Conservation (phyloP, 768 basidiomycete genomes). For the Gyrodon lividus region DNA sequence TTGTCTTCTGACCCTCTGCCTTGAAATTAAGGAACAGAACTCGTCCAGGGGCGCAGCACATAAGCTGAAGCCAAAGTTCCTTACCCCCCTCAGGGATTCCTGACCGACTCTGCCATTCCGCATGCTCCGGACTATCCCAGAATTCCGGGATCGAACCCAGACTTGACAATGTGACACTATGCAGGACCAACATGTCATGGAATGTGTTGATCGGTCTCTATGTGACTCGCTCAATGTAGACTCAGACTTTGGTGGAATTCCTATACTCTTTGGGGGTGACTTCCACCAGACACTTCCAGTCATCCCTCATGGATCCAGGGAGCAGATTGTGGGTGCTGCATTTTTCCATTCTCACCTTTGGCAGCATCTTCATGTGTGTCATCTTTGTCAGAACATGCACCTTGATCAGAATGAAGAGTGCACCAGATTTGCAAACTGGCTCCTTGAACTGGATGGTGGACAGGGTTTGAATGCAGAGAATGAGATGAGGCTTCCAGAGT, state of each 20-base stretch:
- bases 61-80: too few species aligned
- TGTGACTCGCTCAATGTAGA: conserved; percentile 32
- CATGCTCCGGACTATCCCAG: too few species aligned
- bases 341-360: conserved; percentile 37
- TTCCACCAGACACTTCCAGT: conserved; percentile 49
- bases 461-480: conserved; percentile 12
- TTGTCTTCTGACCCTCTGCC: too few species aligned
- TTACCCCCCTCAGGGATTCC: too few species aligned
- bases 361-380: conserved; percentile 30
- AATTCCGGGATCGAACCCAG: too few species aligned
- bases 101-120: too few species aligned
- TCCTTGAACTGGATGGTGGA: conserved; percentile 37
- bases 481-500: conserved; percentile 23
- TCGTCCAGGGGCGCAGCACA: too few species aligned
- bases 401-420: conserved; percentile 23
- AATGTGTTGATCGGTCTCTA: conserved; percentile 41
- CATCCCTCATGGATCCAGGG: conserved; percentile 34
- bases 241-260: conserved; percentile 43
- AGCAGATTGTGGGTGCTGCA: conserved; percentile 36
- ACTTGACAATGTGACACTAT: too few species aligned
- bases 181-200: conserved; percentile 36
- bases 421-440: conserved; percentile 35
- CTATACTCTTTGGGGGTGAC: conserved; percentile 49
- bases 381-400: conserved; percentile 40
- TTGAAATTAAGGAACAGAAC: too few species aligned